phyloP scores from a whole-genome alignment of 2,329 filamentous ascomycete genomes.

The Fusarium algeriense region DNA sequence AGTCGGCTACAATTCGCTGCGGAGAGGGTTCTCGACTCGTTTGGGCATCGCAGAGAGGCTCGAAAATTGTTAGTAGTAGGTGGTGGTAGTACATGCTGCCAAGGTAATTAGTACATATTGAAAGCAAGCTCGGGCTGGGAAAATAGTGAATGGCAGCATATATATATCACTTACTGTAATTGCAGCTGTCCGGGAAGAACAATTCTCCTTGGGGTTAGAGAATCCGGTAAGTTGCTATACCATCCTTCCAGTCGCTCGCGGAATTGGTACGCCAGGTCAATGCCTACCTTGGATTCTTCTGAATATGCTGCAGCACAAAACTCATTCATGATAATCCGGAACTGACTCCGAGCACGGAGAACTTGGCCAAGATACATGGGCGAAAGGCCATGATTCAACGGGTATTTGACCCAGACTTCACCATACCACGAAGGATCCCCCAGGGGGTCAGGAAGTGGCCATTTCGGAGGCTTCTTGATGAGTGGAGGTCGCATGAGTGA shows the following conservation, averaged over 20 bases:
- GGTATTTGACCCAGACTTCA: conserved; percentile 55
- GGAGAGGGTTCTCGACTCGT: not conserved
- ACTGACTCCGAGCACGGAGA: conserved; percentile 46
- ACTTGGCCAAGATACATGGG: conserved; percentile 46
- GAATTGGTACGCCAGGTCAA: conserved; percentile 39
- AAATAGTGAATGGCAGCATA: too few relatives aligned
- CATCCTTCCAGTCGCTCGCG: conserved; percentile 43
- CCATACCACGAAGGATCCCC: conserved; percentile 49
- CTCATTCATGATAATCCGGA: conserved; percentile 53
- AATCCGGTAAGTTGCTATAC: conserved; percentile 45
- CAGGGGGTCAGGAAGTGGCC: conserved; percentile 48
- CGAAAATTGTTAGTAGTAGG: conserved; percentile 45
- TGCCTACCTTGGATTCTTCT: conserved; percentile 16
- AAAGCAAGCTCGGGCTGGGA: not conserved
- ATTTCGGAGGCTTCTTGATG: conserved; percentile 48
- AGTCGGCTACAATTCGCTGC: conserved; percentile 38
- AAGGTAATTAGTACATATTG: not conserved
- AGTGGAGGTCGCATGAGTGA: conserved; percentile 47
- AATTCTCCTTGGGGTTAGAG: conserved; percentile 47
- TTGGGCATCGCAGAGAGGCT: conserved; percentile 35
- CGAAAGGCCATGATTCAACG: conserved; percentile 38
- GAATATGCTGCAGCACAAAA: conserved; percentile 40
- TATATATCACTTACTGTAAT: conserved; percentile 50
- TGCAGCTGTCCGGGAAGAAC: conserved; percentile 53
- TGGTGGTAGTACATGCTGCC: conserved; percentile 44